A percentile compares a stretch with the other conserved stretches of the same genome.
Conservation (phyloP, 352 stramenopile genomes). For the Phytopythium cucurbitacearum region DNA sequence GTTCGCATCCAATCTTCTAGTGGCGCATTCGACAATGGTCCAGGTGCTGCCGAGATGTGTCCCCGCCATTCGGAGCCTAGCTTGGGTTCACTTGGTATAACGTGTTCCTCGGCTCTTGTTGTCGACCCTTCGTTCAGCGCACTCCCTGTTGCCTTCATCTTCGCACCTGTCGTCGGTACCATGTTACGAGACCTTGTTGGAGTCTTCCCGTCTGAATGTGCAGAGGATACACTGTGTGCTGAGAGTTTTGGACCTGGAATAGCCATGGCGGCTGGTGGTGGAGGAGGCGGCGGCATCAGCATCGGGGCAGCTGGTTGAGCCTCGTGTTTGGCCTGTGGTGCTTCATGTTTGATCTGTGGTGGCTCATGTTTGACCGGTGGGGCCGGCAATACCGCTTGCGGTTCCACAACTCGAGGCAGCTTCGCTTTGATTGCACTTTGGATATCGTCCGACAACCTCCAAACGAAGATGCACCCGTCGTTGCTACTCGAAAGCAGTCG, state of each 20-base stretch:
- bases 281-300: slow-evolving; percentile 28
- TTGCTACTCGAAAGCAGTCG: slow-evolving; percentile 77
- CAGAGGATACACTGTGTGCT: too few relatives aligned
- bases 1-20: slow-evolving; percentile 80
- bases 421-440: slow-evolving; percentile 59
- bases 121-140: neutral
- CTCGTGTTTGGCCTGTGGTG: too few relatives aligned
- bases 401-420: slow-evolving; percentile 36
- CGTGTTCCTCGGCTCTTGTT: too few relatives aligned
- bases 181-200: too few relatives aligned
- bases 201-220: too few relatives aligned
- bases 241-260: slow-evolving; percentile 6
- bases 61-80: slow-evolving; percentile 32
- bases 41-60: slow-evolving; percentile 34
- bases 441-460: slow-evolving; percentile 75
- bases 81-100: slow-evolving; percentile 3
- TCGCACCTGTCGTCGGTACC: neutral
- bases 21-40: slow-evolving; percentile 43
- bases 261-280: slow-evolving; percentile 5
- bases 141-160: neutral
- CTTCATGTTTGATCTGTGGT: too few relatives aligned
- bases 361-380: slow-evolving; percentile 8
- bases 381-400: slow-evolving; percentile 14
- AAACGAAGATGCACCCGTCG: slow-evolving; percentile 89
- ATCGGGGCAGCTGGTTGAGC: neutral